Evolutionary conservation across 2,329 filamentous ascomycete species (phyloP), one percentile per base, ranked within the genome.

Genomic region (Botrytis porri): DNA sequence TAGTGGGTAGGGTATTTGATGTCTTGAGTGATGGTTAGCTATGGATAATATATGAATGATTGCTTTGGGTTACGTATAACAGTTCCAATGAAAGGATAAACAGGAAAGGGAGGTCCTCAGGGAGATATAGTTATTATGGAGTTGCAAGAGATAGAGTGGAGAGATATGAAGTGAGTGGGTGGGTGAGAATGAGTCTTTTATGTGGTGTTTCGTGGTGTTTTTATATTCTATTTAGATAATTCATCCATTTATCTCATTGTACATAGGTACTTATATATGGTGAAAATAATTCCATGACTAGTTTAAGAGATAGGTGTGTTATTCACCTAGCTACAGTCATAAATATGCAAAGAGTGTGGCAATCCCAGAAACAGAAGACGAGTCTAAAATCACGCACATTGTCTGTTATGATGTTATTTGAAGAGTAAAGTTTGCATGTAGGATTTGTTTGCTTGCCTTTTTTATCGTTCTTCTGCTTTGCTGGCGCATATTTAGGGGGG

Each of bases 281-380:
- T n/a, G 48, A 14, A 25, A 6, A 14, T 3, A 5, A 3, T 10
- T 51, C 10, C 4, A 14, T 6, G 1, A 2, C 4, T 8, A n/a
- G 4, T 14, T 10, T n/a, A 14, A 4, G 4, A 25, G 25, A 1
- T 14, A 5, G 2, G 25, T 25, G 5, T 51, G 10, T n/a, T 25
- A 2, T 41, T n/a, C n/a, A 25, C 6, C 8, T 48, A 48, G 20
- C 20, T 9, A 22, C 10, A 10, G 20, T 25, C 20, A 48, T 4
- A 3, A 20, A 25, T 48, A 22, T 25, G 9, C 1, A 22, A 45
- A 22, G 20, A 4, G 8, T 20, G 0, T 48, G 22, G 2, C 10
- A 45, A 25, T 25, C 20, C 9, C 8, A 48, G 45, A 25, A 48
- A 9, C 1, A 25, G 20, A 9, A 8, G 20, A 48, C 4, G 8